Evolutionary conservation across 2,329 filamentous ascomycete species (phyloP), one percentile per base, ranked within the genome.

Genomic region (Mycosphaerelloides madeirae): DNA sequence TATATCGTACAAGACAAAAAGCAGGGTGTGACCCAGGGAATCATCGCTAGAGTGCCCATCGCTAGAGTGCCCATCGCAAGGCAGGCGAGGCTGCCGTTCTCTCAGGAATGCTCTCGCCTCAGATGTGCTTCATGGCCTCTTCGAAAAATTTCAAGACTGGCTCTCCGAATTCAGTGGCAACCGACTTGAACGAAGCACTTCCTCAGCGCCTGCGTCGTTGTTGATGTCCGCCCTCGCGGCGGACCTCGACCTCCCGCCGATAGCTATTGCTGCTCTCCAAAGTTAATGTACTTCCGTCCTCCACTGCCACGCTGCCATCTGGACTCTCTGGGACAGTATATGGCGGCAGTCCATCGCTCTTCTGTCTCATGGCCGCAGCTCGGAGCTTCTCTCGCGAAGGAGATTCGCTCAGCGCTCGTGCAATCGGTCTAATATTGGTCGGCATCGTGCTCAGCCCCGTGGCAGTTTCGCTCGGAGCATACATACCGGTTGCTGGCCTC

Each of bases 331-430:
- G 41, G n/a, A 41, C 41, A 6, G 48, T 38, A 42, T 58, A 58
- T 14, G 56, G 56, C 9, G 56, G 20, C 6, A 31, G 14, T 28
- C 37, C 38, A 16, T 50, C 35, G 8, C 8, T 15, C 19, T 18
- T 32, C 43, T 41, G 31, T n/a, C 40, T 31, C 5, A 20, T 31
- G 14, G 48, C 38, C 12, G 15, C 15, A 12, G 34, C 19, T n/a
- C 18, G 25, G 14, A 52, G 28, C 12, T 40, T 42, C 31, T 63
- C 60, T 13, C 59, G 46, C 16, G 59, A 61, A 8, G 60, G 60
- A 42, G 59, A 62, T 45, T 62, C 59, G 44, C 59, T 62, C 16
- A 55, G 38, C 4, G 54, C 52, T 11, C 43, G 44, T 25, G 42
- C 44, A 14, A 58, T 46, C 9, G 49, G 44, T 18, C 41, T 34